Base-by-base conservation (phyloP, 1,284 basidiomycete species). In the Omphalotus olearius region DNA sequence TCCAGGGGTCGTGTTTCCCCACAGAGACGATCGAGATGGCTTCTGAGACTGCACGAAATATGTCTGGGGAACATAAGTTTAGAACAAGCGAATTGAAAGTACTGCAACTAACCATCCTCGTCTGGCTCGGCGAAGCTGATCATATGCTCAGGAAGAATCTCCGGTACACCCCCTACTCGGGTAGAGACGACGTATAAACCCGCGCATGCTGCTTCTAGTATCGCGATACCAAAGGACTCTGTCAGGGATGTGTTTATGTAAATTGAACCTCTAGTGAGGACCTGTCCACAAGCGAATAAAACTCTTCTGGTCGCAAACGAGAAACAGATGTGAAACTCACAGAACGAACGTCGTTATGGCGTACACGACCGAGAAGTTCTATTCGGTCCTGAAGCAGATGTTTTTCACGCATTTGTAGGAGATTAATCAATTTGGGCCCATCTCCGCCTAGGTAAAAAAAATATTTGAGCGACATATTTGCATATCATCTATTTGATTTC, bases 191-290 rank as follows among this genome's bases (percentile, higher is more conserved):
- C 90, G 62, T 97, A 96, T 7, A 99, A 75, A 0, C 97, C 97
- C 0, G 92, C 83, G 59, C 90, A 95, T 0, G 97, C 97, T 0
- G 97, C 97, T 73, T 99, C 97, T 45, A 99, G 79, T 58, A 97
- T 93, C 6, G 90, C 89, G 57, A 96, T 99, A 0, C 97, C 96
- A 62, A 99, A 99, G 0, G 97, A 83, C 67, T 99, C 96, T 0
- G 96, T 99, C 17, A 99, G 77, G 0, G 92, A 95, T 0, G 96
- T 96, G 65, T 96, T 97, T 71, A 99, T 78, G 69, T 92, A 98
- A 57, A 99, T 95, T 7, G 92, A 78, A 0, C 95, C 94, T 45
- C 84, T 80, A 6, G 77, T 73, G 17, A 99, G 78, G 18, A 98
- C 84, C 90, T 93, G 57, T 36, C n/a, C n/a, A 6, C 41, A 17